Conservation (phyloP, 176 grass and related monocot species). For the Thinopyrum elongatum region DNA sequence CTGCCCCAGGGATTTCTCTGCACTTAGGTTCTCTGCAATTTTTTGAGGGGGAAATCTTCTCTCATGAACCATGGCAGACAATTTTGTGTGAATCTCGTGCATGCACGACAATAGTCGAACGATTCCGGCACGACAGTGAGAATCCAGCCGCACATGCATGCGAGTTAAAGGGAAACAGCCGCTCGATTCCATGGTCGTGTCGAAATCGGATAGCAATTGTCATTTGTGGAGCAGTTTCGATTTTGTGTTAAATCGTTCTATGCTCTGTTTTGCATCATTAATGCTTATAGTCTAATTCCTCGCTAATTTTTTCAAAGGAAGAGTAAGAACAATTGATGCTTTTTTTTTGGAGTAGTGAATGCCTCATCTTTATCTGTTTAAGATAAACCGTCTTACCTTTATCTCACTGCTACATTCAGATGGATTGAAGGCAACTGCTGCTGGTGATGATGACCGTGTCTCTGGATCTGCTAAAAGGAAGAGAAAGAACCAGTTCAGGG, state of each 20-base stretch:
- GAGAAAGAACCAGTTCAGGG: conserved; percentile 87
- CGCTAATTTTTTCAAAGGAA: conserved; percentile 2
- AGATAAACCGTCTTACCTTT: neutral
- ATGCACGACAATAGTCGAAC: no score
- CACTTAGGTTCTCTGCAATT: neutral
- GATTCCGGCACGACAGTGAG: no score
- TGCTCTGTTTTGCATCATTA: neutral
- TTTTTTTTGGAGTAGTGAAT: neutral
- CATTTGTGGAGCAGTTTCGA: no score
- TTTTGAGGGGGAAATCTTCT: neutral
- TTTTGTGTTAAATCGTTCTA: neutral
- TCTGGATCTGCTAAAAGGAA: conserved; percentile 50
- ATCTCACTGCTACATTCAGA: conserved; percentile 28
- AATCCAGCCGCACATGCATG: no score
- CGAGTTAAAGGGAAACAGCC: no score
- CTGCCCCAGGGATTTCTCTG: neutral
- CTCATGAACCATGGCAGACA: neutral
- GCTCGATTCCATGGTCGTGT: no score
- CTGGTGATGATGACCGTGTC: conserved; percentile 19
- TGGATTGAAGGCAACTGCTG: conserved; percentile 25
- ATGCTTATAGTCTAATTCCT: neutral
- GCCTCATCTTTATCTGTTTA: neutral
- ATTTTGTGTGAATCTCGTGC: neutral
- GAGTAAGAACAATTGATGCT: no score
- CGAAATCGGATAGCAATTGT: no score